Base-by-base conservation (phyloP, 1,284 basidiomycete species). In the Moniliella sp. region DNA sequence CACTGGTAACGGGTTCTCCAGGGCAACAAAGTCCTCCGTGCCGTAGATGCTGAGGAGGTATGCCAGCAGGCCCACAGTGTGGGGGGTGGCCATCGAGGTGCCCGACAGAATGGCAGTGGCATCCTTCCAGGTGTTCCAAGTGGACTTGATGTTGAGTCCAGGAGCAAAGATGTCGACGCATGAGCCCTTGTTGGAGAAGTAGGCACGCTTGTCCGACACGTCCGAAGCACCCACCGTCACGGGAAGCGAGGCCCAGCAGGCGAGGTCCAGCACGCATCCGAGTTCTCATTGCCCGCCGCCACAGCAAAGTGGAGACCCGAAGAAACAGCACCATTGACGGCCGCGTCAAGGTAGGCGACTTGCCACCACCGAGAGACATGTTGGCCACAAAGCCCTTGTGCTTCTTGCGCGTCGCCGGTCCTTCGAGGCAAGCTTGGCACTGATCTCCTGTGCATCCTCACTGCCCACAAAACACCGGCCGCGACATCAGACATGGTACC, bases 401-500 rank as follows among this genome's bases (percentile, higher is more conserved):
- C 39, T 66, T 68, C 46, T 48, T 48, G 41, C 75, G 76, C 57
- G 69, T 71, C 34, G 75, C 74, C 36, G 65, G 48, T 72, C 61
- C n/a, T n/a, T n/a, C 62, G 82, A 75, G 10, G 69, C 68, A 13
- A 65, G 66, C 26, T 78, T 74, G 9, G 42, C 37, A 14, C 68
- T 68, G 18, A 61, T 62, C 2, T 69, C 39, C 64, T 62, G 16
- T 84, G 79, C 14, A 70, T 56, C 27, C 68, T 63, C 13, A 76
- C 73, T 36, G 84, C 86, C 73, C 75, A 99, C 18, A 69, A 52
- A 21, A 59, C 55, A 40, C 56, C 56, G 18, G 67, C 71, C 34
- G 94, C 69, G 48, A 94, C 88, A 55, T 94, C 86, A 30, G 78
- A 76, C 82, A 91, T 93, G 39, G 77, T 72, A n/a, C 91, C 91